These are phyloP conservation scores for Clonostachys rosea DNA, from an alignment of 2,329 filamentous ascomycete genomes.

Conservation along the genomic window DNA sequence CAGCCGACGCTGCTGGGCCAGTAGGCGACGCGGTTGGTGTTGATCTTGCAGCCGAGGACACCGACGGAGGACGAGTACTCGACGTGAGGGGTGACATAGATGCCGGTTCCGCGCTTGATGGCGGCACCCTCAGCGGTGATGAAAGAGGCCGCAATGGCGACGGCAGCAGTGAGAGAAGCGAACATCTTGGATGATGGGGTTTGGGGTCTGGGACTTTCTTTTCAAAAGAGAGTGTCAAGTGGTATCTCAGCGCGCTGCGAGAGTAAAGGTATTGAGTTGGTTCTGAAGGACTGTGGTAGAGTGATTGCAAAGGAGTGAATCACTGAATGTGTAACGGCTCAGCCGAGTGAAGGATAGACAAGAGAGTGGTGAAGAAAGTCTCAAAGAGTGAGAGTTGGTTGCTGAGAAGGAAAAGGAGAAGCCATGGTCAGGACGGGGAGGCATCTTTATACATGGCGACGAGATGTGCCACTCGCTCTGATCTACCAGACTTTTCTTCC, in stretches of 20 bases:
- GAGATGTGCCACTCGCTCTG: no score
- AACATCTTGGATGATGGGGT: conserved; percentile 10
- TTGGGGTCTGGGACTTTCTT: not conserved
- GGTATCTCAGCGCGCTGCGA: not conserved
- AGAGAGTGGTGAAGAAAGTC: not conserved
- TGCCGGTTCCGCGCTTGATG: conserved; percentile 4
- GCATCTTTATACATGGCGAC: no score
- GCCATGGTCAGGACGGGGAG: no score
- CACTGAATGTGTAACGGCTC: not conserved
- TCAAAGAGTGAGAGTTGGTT: no score
- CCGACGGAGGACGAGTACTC: conserved; percentile 52
- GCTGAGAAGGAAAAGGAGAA: no score
- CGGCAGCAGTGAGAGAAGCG: conserved; percentile 10
- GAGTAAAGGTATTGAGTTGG: no score
- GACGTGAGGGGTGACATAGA: conserved; percentile 46
- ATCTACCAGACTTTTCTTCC: no score
- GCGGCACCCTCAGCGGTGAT: conserved; percentile 11
- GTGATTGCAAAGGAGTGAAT: not conserved
- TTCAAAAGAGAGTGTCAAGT: not conserved
- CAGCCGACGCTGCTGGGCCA: conserved; percentile 50
- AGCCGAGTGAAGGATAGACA: not conserved
- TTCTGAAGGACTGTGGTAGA: not conserved
- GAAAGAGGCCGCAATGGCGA: conserved; percentile 12
- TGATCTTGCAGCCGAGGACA: conserved; percentile 55
- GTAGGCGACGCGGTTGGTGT: conserved; percentile 58